Conservation (phyloP, 2,329 filamentous ascomycete genomes). For the Fusarium anguioides region DNA sequence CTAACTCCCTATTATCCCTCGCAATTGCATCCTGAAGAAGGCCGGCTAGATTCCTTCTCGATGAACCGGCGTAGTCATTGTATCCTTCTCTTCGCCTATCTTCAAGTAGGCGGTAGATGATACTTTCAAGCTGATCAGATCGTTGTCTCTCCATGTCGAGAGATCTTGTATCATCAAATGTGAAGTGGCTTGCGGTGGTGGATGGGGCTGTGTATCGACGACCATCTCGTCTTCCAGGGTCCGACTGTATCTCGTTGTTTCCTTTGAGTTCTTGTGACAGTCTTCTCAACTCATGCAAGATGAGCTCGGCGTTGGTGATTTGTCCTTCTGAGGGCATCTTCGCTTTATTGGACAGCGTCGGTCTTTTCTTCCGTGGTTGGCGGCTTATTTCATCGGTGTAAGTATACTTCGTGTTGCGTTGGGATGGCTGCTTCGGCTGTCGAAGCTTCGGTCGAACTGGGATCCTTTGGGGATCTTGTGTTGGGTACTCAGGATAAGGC, state of each 20-base stretch:
- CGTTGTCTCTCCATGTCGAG: slow-evolving; percentile 4
- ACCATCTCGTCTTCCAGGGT: neutral
- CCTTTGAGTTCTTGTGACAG: neutral
- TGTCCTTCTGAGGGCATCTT: neutral
- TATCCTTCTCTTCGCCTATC: slow-evolving; percentile 3
- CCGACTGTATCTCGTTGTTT: slow-evolving; percentile 1
- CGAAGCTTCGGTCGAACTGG: neutral
- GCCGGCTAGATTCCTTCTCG: neutral
- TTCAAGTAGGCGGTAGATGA: slow-evolving; percentile 3
- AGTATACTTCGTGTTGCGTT: neutral
- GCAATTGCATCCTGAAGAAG: neutral
- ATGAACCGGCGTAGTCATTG: neutral
- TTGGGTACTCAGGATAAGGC: neutral
- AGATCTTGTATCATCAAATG: neutral
- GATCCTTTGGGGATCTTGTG: neutral
- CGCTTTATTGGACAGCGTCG: neutral
- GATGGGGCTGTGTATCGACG: neutral
- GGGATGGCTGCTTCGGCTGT: neutral
- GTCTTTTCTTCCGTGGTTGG: neutral
- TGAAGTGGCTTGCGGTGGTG: neutral
- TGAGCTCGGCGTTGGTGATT: neutral
- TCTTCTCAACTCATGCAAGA: neutral
- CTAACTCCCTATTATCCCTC: neutral
- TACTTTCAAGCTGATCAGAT: neutral
- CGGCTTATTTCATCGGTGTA: neutral